Conservation (phyloP, 805 yeast genomes). For the Clavispora fructus region DNA sequence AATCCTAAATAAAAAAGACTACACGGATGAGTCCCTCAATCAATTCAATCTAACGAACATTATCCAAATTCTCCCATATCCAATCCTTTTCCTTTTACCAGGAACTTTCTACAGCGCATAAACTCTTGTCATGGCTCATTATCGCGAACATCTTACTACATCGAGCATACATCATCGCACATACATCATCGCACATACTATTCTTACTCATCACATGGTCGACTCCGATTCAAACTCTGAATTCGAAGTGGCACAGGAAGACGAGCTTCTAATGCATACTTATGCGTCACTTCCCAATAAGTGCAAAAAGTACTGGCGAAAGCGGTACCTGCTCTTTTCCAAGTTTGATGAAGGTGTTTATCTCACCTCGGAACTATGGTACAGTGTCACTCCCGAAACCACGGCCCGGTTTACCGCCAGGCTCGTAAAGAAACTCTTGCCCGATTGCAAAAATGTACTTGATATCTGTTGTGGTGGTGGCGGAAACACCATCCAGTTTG, state of each 20-base stretch:
- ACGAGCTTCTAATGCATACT: slow-evolving; percentile 35
- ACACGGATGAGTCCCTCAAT: no score
- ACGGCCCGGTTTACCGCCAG: slow-evolving; percentile 59
- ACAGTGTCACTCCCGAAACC: slow-evolving; percentile 79
- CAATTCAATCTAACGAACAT: no score
- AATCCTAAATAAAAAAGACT: no score
- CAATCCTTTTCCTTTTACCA: no score
- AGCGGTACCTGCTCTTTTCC: slow-evolving; percentile 56
- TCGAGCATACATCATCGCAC: no score
- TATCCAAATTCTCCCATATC: no score
- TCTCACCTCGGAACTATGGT: slow-evolving; percentile 75
- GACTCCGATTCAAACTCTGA: slow-evolving; percentile 4
- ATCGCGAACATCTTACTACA: no score
- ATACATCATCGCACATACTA: background rate
- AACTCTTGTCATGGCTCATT: no score
- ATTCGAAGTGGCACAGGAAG: slow-evolving; percentile 11
- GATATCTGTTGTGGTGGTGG: slow-evolving; percentile 89
- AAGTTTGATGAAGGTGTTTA: slow-evolving; percentile 62
- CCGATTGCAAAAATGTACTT: slow-evolving; percentile 41
- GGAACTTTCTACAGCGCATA: no score
- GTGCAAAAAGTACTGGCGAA: slow-evolving; percentile 54
- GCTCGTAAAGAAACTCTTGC: slow-evolving; percentile 47
- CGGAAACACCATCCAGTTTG: slow-evolving; percentile 77
- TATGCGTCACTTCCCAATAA: slow-evolving; percentile 34
- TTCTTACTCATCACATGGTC: background rate